These are phyloP conservation scores for Colletotrichum sp. DNA, from an alignment of 2,329 filamentous ascomycete genomes.

Conservation along the genomic window DNA sequence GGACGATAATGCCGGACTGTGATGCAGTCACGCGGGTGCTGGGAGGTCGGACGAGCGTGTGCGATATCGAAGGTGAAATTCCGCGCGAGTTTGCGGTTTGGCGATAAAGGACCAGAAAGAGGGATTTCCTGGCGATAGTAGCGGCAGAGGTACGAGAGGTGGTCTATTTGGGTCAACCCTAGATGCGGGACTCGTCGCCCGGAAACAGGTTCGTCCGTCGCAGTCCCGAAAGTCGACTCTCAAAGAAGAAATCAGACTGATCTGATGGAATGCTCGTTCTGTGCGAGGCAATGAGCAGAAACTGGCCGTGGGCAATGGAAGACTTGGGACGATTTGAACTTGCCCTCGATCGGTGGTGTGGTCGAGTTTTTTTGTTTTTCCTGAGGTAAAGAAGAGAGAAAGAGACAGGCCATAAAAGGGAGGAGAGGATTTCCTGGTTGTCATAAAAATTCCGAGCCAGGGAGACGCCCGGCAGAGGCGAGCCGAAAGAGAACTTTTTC, in stretches of 20 bases:
- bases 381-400: background rate
- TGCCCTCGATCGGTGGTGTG: background rate
- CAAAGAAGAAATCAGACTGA: background rate
- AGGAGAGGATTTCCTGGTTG: conserved; percentile 17
- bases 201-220: background rate
- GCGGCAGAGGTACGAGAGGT: background rate
- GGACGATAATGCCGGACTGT: background rate
- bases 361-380: background rate
- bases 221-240: background rate
- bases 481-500: background rate
- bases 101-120: background rate
- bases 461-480: conserved; percentile 1
- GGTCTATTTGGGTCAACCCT: background rate
- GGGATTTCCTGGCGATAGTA: background rate
- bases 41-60: background rate
- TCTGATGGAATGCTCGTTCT: background rate
- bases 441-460: conserved; percentile 11
- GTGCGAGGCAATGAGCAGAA: background rate
- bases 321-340: background rate
- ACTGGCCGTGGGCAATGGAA: background rate
- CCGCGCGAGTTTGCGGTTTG: background rate
- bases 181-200: background rate
- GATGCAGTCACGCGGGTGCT: background rate
- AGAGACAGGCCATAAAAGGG: background rate
- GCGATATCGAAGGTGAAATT: background rate